phyloP scores from a whole-genome alignment of 176 grass and related monocot species.

The Dactylis glomerata region DNA sequence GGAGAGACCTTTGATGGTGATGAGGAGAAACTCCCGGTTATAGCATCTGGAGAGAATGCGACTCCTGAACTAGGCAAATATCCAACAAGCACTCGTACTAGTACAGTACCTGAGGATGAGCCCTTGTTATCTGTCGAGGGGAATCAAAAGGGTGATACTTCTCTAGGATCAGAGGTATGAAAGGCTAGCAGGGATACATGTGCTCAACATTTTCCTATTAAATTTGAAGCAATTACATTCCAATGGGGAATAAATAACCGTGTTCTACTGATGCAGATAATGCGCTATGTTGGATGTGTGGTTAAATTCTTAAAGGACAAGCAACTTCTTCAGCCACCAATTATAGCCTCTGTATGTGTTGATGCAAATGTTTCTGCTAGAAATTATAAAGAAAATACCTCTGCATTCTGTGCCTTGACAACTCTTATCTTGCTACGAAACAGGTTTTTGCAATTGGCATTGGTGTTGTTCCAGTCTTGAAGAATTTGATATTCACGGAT shows the following conservation, averaged over 20 bases:
- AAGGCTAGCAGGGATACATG: neutral
- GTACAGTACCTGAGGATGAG: slow-evolving; percentile 48
- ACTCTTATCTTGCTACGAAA: neutral
- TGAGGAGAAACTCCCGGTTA: slow-evolving; percentile 48
- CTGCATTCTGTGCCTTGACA: slow-evolving; percentile 15
- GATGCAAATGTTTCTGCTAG: slow-evolving; percentile 7
- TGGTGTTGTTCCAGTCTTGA: slow-evolving; percentile 77
- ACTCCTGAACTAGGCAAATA: slow-evolving; percentile 38
- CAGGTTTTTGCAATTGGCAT: slow-evolving; percentile 81
- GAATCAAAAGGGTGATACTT: slow-evolving; percentile 30
- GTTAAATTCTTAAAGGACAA: slow-evolving; percentile 68
- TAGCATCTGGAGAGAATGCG: slow-evolving; percentile 33
- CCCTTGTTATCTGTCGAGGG: slow-evolving; percentile 51
- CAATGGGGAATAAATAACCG: slow-evolving; percentile 5
- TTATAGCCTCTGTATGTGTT: slow-evolving; percentile 79
- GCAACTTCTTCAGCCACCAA: slow-evolving; percentile 84
- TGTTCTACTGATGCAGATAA: slow-evolving; percentile 60
- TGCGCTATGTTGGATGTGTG: slow-evolving; percentile 33
- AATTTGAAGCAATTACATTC: slow-evolving; percentile 12
- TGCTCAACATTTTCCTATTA: neutral
- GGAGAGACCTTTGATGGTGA: slow-evolving; percentile 81
- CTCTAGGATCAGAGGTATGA: slow-evolving; percentile 36
- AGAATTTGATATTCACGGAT: slow-evolving; percentile 84
- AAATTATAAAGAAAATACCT: slow-evolving; percentile 2
- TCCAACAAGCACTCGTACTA: slow-evolving; percentile 30